Base-by-base conservation (phyloP, 768 basidiomycete species). In the Tricholoma bakamatsutake region DNA sequence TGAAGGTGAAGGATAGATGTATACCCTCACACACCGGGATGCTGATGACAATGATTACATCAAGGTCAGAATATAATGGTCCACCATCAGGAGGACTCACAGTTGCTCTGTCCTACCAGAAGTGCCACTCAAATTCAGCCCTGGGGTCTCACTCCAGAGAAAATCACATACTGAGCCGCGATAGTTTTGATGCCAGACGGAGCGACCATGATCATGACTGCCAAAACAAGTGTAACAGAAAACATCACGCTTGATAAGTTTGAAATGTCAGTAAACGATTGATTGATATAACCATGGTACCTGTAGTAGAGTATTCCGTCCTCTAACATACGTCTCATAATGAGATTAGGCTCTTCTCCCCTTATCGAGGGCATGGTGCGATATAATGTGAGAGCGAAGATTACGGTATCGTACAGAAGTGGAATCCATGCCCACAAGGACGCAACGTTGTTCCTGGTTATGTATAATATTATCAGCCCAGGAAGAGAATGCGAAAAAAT, bases 361-460 rank as follows among this genome's bases (percentile, higher is more conserved):
- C 61, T 47, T 34, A 66, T 58, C 10, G 55, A 17, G 8, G 67
- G 66, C 10, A 67, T 52, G 1, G 66, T 66, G 15, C 61, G 58
- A 51, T 66, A 65, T 28, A 69, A 53, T 5, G 68, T 68, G 49
- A 68, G 59, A 30, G 33, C 55, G 53, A 69, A 66, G 12, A 68
- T 59, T 43, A 62, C 62, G 50, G 62, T 68, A 46, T 69, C 63
- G 57, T 68, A 69, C 10, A 67, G 30, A 15, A 69, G 59, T 8
- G 78, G 78, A 2, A 80, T 62, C 78, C 78, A 80, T 2, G 77
- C 78, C 1, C 76, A 77, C 56, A 83, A 68, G 18, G 82, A 74
- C 11, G 75, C 75, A 4, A 67, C 56, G 30, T 47, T 59, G 48
- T 72, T 72, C 64, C 75, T 79, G 53, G 39, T 52, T 11, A 21